Conservation (phyloP, 148 eudicot species). For the Polygonum maritimum region DNA sequence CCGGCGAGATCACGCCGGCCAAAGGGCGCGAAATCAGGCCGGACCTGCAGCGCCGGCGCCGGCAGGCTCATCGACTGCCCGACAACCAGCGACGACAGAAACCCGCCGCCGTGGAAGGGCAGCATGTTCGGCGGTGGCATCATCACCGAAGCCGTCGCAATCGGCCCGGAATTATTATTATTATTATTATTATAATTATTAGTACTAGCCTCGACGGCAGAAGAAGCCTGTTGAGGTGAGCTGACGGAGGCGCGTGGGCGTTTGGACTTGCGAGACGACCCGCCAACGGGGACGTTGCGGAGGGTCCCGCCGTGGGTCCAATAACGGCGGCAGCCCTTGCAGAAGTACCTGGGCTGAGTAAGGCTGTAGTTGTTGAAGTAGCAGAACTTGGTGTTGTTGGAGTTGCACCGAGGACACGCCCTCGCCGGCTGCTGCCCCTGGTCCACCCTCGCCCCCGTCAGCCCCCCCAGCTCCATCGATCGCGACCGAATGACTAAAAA, state of each 20-base stretch:
- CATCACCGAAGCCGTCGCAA: background rate
- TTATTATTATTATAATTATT: too few species aligned
- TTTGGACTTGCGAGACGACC: background rate
- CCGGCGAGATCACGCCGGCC: background rate
- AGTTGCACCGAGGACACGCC: slow-evolving; percentile 8
- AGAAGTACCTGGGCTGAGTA: slow-evolving; percentile 6
- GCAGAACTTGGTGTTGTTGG: slow-evolving; percentile 12
- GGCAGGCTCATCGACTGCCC: background rate
- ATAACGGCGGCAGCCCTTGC: slow-evolving; percentile 6
- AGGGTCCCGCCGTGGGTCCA: slow-evolving; percentile 12
- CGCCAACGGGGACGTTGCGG: slow-evolving; percentile 9
- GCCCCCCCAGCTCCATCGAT: background rate
- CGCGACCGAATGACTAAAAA: background rate
- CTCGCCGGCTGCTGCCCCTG: slow-evolving; percentile 3
- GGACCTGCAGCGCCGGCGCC: background rate
- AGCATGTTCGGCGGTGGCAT: background rate
- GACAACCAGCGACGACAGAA: background rate
- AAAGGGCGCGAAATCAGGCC: background rate
- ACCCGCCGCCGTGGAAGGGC: slow-evolving; percentile 3
- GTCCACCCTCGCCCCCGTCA: background rate
- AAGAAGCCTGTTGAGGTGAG: background rate
- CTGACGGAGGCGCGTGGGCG: background rate
- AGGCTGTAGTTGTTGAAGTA: slow-evolving; percentile 15
- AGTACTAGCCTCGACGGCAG: too few species aligned
- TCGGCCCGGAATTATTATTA: background rate